Base-by-base conservation (phyloP, 169 alveolate species). In the Cyclospora cayetanensis region DNA sequence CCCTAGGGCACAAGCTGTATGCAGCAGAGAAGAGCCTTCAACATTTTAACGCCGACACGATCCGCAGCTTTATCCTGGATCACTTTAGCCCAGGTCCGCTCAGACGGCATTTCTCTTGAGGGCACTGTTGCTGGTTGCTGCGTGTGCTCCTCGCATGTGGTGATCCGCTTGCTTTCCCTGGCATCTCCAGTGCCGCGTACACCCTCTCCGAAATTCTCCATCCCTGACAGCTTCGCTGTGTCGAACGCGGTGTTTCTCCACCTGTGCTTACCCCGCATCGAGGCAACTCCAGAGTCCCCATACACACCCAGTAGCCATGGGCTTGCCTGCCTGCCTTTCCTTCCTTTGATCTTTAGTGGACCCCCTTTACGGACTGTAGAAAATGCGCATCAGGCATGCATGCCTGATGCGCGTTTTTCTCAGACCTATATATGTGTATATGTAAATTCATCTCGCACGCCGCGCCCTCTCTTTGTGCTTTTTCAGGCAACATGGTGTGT, bases 41-140 rank as follows among this genome's bases (percentile, higher is more conserved):
- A 27, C 94, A 95, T 91, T 97, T 93, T 95, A 95, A 96, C 4
- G 95, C 97, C 12, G 97, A 94, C 74, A 94, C 95, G 31, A 90
- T 97, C 92, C 95, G 98, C 72, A 88, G 94, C 83, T 97, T 91
- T 93, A 95, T 97, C 96, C 91, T 96, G 42, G 94, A 96, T 50
- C 97, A 97, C 94, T 97, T 97, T 87, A 93, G 97, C 3, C 98
- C 98, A n/a, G 96, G 94, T 91, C 92, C 93, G 90, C 68, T 18
- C 74, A 79, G 92, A 91, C 68, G 93, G 93, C 70, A 95, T 94
- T 96, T 93, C 94, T 41, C 82, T 96, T 35, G 97, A 96, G 68
- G 98, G 98, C n/a, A n/a, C n/a, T n/a, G n/a, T n/a, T n/a, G n/a
- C n/a, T n/a, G n/a, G n/a, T n/a, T n/a, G n/a, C n/a, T n/a, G n/a